These are phyloP conservation scores for Paraphoma sp. DNA, from an alignment of 2,329 filamentous ascomycete genomes.

Conservation along the genomic window DNA sequence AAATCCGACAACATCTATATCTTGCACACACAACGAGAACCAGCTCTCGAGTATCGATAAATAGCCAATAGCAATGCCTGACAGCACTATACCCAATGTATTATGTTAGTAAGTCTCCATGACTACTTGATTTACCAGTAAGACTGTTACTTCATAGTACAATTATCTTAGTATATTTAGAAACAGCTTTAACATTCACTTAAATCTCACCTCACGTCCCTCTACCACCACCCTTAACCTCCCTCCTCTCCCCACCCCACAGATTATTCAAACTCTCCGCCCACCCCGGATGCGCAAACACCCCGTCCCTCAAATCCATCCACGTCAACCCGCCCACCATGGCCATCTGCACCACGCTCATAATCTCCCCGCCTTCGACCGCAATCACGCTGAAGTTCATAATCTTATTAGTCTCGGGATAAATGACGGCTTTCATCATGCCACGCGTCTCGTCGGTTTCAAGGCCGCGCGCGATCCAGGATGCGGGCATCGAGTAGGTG, in stretches of 20 bases:
- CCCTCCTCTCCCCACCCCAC: slow-evolving; percentile 20
- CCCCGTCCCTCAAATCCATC: slow-evolving; percentile 50
- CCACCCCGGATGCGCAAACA: slow-evolving; percentile 56
- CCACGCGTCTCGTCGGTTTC: slow-evolving; percentile 61
- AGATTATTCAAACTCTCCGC: slow-evolving; percentile 51
- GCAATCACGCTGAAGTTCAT: slow-evolving; percentile 61
- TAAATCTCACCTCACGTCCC: no score
- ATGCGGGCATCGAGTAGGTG: slow-evolving; percentile 56
- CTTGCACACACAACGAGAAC: no score
- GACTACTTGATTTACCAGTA: no score
- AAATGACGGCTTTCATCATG: slow-evolving; percentile 61
- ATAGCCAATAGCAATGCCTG: no score
- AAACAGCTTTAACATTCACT: no score
- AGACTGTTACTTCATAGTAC: no score
- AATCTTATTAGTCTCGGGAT: slow-evolving; percentile 57
- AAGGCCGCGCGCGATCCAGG: slow-evolving; percentile 57
- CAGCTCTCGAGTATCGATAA: no score
- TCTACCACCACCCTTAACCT: neutral
- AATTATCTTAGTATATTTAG: no score
- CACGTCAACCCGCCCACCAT: slow-evolving; percentile 54
- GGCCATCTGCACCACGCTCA: slow-evolving; percentile 58
- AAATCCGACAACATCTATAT: no score
- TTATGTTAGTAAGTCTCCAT: no score
- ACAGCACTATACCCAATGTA: no score
- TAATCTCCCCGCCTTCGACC: slow-evolving; percentile 61